Evolutionary conservation across 345 rosid genomes (phyloP), one percentile per base, ranked within the genome.

Genomic region (Iberis pinnata): DNA sequence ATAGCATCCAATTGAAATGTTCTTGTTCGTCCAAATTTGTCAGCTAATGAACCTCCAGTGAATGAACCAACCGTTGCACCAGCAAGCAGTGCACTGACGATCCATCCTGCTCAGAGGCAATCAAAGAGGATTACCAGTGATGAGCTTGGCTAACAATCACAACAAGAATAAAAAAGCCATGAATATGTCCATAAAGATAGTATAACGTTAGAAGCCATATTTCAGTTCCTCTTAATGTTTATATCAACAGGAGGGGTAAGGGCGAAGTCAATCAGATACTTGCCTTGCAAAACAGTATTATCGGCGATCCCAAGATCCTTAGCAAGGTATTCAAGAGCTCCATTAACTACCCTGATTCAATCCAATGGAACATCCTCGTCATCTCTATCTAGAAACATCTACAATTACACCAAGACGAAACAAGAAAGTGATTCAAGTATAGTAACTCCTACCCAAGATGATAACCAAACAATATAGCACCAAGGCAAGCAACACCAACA

Each of bases 61-160:
- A 92, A 92, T 49, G 99, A 80, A 63, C 98, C 98, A 42, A 83
- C 78, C 40, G 94, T 81, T 20, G 98, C 98, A 76, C 95, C 94
- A 44, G 94, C 99, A 63, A 92, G 99, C 37, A 92, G 78, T 2
- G 97, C 73, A 75, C 99, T 85, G 44, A 92, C 99, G 51, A 88
- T 68, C 99, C 97, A 88, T 65, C 99, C 99, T 92, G 71, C 59
- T 55, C 78, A 73, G 6, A 56, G 42, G 6, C 42, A 47, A 42
- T 9, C 19, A 25, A 0, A 50, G 47, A 44, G 29, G n/a, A 42
- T 7, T 31, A 29, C 45, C 18, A 42, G 5, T 40, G n/a, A 49
- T 36, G 10, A 58, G 35, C 17, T 41, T 38, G 11, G 49, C 49
- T 64, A 64, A 27, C 7, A 45, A 54, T 37, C 44, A 26, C 18